Percentiles rank a stretch among this genome's conserved stretches.
Evolutionary conservation across 352 stramenopile genomes (phyloP).

Genomic region (Pythium sukuiense): DNA sequence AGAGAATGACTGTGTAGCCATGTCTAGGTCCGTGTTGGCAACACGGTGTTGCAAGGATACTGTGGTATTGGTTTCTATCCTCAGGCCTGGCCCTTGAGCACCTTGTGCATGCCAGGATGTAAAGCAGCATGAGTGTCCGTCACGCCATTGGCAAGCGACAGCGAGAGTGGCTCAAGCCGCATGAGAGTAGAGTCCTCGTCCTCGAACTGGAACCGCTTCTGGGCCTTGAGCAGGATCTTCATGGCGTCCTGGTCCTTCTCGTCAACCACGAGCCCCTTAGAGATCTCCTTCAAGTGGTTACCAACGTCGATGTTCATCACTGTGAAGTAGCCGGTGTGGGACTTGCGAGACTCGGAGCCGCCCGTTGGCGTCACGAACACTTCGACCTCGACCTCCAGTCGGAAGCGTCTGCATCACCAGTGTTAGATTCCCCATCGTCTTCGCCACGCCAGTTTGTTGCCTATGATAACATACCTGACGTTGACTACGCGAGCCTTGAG

Average conservation of each 20-base stretch:
- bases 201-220: conserved; percentile 57
- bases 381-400: conserved; percentile 65
- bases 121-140: conserved; percentile 9
- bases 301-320: conserved; percentile 54
- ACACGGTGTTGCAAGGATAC: no score
- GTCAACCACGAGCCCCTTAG: conserved; percentile 45
- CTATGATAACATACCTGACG: conserved; percentile 44
- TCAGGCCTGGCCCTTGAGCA: not conserved
- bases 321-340: conserved; percentile 63
- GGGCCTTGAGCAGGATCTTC: conserved; percentile 52
- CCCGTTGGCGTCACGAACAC: conserved; percentile 47
- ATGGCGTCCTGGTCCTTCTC: conserved; percentile 52
- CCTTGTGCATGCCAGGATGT: conserved; percentile 13
- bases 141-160: conserved; percentile 20
- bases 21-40: not conserved
- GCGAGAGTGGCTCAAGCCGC: conserved; percentile 42
- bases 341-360: conserved; percentile 38
- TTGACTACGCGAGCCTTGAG: conserved; percentile 61
- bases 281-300: conserved; percentile 41
- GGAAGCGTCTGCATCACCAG: conserved; percentile 34
- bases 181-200: conserved; percentile 53
- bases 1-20: not conserved
- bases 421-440: not conserved
- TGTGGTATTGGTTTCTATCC: no score
- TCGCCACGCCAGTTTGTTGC: not conserved